Evolutionary conservation across 1,284 basidiomycete species (phyloP).

Genomic region (Waitea zeae): DNA sequence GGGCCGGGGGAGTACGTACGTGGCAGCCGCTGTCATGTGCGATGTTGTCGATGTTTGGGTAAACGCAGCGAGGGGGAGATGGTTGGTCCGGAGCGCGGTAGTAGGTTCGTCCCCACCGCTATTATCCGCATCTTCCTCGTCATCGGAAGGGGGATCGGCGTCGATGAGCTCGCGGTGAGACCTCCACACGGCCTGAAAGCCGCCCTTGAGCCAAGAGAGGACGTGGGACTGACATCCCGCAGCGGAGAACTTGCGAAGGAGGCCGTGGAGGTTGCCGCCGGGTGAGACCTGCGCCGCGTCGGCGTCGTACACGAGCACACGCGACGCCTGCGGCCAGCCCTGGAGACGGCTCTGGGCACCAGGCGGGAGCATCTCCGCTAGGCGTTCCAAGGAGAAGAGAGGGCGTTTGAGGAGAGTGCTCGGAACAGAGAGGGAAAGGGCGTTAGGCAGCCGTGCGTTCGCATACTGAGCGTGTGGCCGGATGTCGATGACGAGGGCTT

Average conservation of each 20-base stretch:
- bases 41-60: conserved; percentile 35
- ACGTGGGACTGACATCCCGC: conserved; percentile 44
- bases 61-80: conserved; percentile 51
- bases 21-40: conserved; percentile 8
- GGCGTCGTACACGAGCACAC: conserved; percentile 71
- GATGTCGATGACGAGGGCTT: conserved; percentile 64
- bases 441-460: conserved; percentile 43
- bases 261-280: conserved; percentile 54
- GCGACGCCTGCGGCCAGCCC: conserved; percentile 32
- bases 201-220: conserved; percentile 66
- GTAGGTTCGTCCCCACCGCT: no score
- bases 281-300: conserved; percentile 47
- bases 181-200: conserved; percentile 56
- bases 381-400: conserved; percentile 57
- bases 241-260: conserved; percentile 72
- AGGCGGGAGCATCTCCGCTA: conserved; percentile 61
- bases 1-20: conserved; percentile 7
- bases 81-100: conserved; percentile 28
- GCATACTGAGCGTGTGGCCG: conserved; percentile 65
- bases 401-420: conserved; percentile 88
- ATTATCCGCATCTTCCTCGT: conserved; percentile 26
- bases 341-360: conserved; percentile 41
- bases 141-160: conserved; percentile 25
- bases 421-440: conserved; percentile 85
- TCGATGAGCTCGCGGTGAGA: conserved; percentile 35